phyloP scores from a whole-genome alignment of 1,284 basidiomycete genomes.

The Sanghuangporus weigelae region DNA sequence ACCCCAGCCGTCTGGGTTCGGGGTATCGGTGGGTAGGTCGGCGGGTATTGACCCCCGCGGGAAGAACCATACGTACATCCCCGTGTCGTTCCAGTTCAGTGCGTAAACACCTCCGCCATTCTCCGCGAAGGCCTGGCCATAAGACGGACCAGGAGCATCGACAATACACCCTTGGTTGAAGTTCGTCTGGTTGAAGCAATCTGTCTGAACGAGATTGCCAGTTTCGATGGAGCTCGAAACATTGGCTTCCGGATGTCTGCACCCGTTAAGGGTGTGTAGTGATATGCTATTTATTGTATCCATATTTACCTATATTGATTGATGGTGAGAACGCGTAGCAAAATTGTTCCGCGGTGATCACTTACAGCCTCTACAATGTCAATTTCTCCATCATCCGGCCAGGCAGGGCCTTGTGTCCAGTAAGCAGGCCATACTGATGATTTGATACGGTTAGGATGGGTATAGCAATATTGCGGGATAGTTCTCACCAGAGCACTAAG shows the following conservation, averaged over 20 bases:
- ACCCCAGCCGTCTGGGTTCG: conserved; percentile 16
- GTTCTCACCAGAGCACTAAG: conserved; percentile 6
- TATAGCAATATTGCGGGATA: background rate
- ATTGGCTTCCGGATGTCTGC: conserved; percentile 21
- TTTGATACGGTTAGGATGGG: background rate
- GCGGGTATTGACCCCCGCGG: conserved; percentile 16
- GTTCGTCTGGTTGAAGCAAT: conserved; percentile 28
- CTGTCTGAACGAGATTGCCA: conserved; percentile 19
- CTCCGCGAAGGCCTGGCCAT: conserved; percentile 34
- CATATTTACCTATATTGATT: conserved; percentile 18
- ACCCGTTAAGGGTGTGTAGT: conserved; percentile 30
- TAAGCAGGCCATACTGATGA: conserved; percentile 36
- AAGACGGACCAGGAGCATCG: conserved; percentile 30
- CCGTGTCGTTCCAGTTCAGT: conserved; percentile 37
- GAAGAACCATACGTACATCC: conserved; percentile 43
- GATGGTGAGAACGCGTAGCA: background rate
- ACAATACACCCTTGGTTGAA: conserved; percentile 41
- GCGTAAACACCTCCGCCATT: conserved; percentile 40
- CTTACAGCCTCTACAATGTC: conserved; percentile 38
- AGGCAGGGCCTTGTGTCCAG: conserved; percentile 30
- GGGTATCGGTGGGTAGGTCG: conserved; percentile 12
- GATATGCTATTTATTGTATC: conserved; percentile 28
- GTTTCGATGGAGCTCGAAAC: conserved; percentile 10
- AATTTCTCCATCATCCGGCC: conserved; percentile 39
- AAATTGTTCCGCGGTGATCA: background rate